These are phyloP conservation scores for Calonectria multiphialidica DNA, from an alignment of 2,329 filamentous ascomycete genomes.

Conservation along the genomic window DNA sequence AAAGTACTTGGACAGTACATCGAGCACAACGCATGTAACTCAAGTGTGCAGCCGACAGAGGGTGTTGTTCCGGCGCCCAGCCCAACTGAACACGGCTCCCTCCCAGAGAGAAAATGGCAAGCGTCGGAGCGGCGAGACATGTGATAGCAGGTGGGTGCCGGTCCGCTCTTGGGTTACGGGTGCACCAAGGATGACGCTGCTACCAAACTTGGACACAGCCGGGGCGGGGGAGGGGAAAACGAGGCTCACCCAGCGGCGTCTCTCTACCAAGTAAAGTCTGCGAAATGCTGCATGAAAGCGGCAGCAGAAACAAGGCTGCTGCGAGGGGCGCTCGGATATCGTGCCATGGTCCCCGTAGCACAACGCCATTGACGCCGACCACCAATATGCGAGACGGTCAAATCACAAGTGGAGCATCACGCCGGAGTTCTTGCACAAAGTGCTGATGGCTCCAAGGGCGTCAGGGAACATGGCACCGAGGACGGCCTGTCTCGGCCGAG, in stretches of 20 bases:
- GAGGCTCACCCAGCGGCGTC: conserved; percentile 1
- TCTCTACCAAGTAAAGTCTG: conserved; percentile 9
- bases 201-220: conserved; percentile 4
- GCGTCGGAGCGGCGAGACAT: not conserved
- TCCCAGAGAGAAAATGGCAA: not conserved
- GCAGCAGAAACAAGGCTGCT: conserved; percentile 23
- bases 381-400: conserved; percentile 19
- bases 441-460: conserved; percentile 6
- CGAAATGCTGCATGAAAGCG: conserved; percentile 21
- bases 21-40: not conserved
- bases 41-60: conserved; percentile 4
- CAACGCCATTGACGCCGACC: conserved; percentile 24
- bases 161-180: not conserved
- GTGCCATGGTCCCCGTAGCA: conserved; percentile 30
- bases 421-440: conserved; percentile 15
- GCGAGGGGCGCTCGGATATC: conserved; percentile 22
- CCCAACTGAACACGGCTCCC: conserved; percentile 14
- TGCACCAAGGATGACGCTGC: not conserved
- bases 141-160: not conserved
- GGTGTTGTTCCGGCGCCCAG: not conserved
- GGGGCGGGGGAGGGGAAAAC: not conserved
- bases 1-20: conserved; percentile 13
- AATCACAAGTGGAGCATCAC: conserved; percentile 28
- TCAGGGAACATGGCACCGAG: conserved; percentile 18
- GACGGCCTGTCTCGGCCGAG: conserved; percentile 17